Evolutionary conservation across 345 rosid genomes (phyloP).

Genomic region (Microthlaspi erraticum): DNA sequence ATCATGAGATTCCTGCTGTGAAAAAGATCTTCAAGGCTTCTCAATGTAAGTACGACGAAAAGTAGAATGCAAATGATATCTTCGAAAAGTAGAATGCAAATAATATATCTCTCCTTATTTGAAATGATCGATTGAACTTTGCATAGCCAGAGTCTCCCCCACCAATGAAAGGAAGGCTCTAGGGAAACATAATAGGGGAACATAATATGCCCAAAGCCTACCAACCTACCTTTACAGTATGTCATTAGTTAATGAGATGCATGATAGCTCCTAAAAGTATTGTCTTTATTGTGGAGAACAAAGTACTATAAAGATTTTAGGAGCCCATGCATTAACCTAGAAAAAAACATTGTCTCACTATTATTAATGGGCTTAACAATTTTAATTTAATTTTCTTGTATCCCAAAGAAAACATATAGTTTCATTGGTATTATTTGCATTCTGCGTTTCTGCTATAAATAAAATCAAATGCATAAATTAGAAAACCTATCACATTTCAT

Average conservation of each 20-base stretch:
- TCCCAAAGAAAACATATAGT: not conserved
- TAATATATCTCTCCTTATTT: not conserved
- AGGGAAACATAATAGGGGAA: too few relatives aligned
- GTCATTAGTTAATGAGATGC: not conserved
- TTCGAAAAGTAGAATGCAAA: not conserved
- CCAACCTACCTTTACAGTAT: not conserved
- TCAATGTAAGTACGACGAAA: not conserved
- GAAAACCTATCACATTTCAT: not conserved
- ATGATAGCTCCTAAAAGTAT: not conserved
- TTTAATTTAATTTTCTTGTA: not conserved
- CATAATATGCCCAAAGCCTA: not conserved
- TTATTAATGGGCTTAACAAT: not conserved
- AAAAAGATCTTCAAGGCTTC: not conserved
- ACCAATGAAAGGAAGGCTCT: not conserved
- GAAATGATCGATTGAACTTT: not conserved
- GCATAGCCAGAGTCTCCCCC: not conserved
- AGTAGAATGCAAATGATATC: not conserved
- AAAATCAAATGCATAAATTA: not conserved
- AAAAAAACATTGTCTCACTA: not conserved
- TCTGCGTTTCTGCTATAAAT: too few relatives aligned
- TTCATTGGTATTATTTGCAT: not conserved
- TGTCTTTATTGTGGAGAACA: too few relatives aligned
- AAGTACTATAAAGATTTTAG: too few relatives aligned
- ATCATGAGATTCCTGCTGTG: slow-evolving; percentile 61
- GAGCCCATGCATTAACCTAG: not conserved